phyloP scores from a whole-genome alignment of 2,329 filamentous ascomycete species.

The Fusarium chaquense region DNA sequence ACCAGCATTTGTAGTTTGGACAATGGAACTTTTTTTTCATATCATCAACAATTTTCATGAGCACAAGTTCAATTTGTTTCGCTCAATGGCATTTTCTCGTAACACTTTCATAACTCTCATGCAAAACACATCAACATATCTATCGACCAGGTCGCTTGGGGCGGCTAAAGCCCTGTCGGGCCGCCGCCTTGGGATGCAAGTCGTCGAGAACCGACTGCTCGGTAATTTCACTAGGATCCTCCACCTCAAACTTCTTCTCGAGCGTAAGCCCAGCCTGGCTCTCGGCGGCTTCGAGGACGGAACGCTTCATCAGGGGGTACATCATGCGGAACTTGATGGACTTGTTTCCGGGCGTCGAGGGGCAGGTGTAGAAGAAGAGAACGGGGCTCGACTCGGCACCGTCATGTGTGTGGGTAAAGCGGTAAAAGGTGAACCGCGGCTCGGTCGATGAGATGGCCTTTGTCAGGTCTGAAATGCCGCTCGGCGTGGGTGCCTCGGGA shows the following conservation, averaged over 20 bases:
- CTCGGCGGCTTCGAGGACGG: constrained; percentile 75
- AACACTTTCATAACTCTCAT: constrained; percentile 1
- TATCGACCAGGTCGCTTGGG: constrained; percentile 82
- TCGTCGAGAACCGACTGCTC: constrained; percentile 74
- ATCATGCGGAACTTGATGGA: constrained; percentile 87
- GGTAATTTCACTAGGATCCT: constrained; percentile 77
- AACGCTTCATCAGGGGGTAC: constrained; percentile 78
- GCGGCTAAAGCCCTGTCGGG: constrained; percentile 77
- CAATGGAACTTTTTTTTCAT: constrained; percentile 46
- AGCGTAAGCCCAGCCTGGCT: constrained; percentile 73
- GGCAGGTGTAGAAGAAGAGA: constrained; percentile 87
- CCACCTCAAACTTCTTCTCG: constrained; percentile 77
- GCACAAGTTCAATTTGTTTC: neutral
- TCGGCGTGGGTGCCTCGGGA: constrained; percentile 61
- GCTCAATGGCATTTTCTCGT: neutral
- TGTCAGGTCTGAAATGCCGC: constrained; percentile 69
- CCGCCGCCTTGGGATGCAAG: constrained; percentile 74
- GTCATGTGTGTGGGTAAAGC: constrained; percentile 69
- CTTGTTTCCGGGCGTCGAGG: constrained; percentile 71
- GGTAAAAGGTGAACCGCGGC: constrained; percentile 83
- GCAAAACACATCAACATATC: neutral
- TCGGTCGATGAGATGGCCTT: constrained; percentile 72
- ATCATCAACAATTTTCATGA: constrained; percentile 7
- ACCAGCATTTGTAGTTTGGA: constrained; percentile 48
- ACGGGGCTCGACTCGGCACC: constrained; percentile 68